These are phyloP conservation scores for Thymus mandschuricus DNA, from an alignment of 257 asterid genomes.

Conservation along the genomic window DNA sequence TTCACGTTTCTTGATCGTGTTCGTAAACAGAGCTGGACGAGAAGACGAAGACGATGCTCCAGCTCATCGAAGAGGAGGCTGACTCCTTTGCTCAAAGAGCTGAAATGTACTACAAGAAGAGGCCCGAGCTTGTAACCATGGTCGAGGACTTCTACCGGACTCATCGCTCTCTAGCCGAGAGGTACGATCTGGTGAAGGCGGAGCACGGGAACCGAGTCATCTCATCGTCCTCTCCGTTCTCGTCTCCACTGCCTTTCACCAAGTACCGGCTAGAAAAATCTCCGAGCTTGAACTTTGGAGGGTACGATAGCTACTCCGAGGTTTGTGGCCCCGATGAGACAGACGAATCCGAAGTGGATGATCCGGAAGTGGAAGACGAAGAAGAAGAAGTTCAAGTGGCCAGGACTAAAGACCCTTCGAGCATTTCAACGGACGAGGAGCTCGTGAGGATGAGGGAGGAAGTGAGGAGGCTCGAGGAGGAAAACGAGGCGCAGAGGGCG, in stretches of 20 bases:
- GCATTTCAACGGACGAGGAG: conserved; percentile 32
- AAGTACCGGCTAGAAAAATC: conserved; percentile 53
- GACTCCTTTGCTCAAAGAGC: conserved; percentile 90
- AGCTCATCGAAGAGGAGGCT: conserved; percentile 80
- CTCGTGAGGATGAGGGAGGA: conserved; percentile 51
- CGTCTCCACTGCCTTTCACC: conserved; percentile 53
- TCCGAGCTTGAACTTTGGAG: conserved; percentile 47
- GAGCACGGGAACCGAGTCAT: conserved; percentile 59
- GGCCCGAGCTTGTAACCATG: conserved; percentile 85
- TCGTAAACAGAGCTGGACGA: conserved; percentile 62
- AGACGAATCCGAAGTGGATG: conserved; percentile 81
- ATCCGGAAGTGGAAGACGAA: conserved; percentile 61
- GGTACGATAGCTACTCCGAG: conserved; percentile 83
- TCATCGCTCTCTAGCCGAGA: conserved; percentile 79
- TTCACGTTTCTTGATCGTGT: not conserved
- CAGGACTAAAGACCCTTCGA: not conserved
- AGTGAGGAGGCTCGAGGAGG: conserved; percentile 58
- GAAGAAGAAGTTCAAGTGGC: not conserved
- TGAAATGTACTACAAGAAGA: conserved; percentile 85
- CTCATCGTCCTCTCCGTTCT: conserved; percentile 56
- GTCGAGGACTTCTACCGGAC: conserved; percentile 73
- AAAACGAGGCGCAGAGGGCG: conserved; percentile 53
- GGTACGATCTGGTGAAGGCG: conserved; percentile 60
- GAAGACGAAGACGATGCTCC: conserved; percentile 68
- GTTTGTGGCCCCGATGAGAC: conserved; percentile 58